Base-by-base conservation (phyloP, 257 asterid genomes). In the Solanum medicagineum region DNA sequence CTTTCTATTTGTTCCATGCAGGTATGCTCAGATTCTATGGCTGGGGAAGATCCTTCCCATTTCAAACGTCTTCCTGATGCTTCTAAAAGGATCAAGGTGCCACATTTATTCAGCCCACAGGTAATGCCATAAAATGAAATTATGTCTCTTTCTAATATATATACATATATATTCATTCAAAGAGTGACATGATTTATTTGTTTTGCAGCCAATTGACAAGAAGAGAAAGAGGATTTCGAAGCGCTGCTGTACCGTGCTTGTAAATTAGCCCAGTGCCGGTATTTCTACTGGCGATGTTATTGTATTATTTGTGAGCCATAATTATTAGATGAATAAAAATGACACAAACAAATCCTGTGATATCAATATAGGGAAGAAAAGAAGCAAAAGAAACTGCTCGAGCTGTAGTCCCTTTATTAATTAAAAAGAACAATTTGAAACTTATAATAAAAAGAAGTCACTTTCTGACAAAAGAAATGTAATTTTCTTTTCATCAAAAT, bases 11-110 rank as follows among this genome's bases (percentile, higher is more conserved):
- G 22, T 51, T 84, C 10, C 70, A 63, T 66, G 71, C 26, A 85
- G 87, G 87, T 85, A 7, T 66, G 54, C 55, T 10, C 17, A 15
- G 85, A 66, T 47, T 85, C 16, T 68, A 42, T n/a, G 44, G 81
- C 49, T 40, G 42, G 19, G 49, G 87, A 85, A 66, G 83, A 63
- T 56, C 63, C 53, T 69, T 40, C 70, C 54, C 85, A 83, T 80
- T 80, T 59, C 81, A 85, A 80, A 29, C 87, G 87, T 44, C 75
- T 81, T 17, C 81, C 87, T 54, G 87, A 85, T 85, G 85, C 85
- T 56, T 85, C 87, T 24, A 85, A 85, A 56, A 85, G 87, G 81
- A 55, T 85, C 49, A 69, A 4, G 15, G 42, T 66, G 54, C 85
- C 85, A 7, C 57, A 63, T 85, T 66, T 85, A 22, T 81, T 85